These are phyloP conservation scores for Candida boleticola DNA, from an alignment of 805 yeast genomes.

Conservation along the genomic window DNA sequence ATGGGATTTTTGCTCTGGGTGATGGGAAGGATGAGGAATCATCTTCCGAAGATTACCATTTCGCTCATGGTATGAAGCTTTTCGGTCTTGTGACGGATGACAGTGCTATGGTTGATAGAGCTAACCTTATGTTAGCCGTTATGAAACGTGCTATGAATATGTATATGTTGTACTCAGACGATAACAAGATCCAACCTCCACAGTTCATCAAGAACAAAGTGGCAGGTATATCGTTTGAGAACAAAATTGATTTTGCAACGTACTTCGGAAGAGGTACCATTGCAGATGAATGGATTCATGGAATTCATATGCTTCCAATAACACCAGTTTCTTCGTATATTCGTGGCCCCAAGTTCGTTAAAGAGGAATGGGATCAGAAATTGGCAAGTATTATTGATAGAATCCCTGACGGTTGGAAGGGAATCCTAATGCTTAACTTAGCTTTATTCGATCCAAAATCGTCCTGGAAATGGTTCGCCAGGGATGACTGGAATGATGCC, in stretches of 20 bases:
- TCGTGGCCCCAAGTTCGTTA: constrained; percentile 51
- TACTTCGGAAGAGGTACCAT: constrained; percentile 67
- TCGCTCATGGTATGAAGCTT: constrained; percentile 63
- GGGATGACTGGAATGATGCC: constrained; percentile 48
- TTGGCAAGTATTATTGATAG: constrained; percentile 43
- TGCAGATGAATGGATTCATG: constrained; percentile 65
- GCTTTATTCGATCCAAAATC: constrained; percentile 68
- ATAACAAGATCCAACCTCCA: constrained; percentile 55
- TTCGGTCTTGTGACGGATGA: constrained; percentile 61
- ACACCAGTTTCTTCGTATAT: constrained; percentile 66
- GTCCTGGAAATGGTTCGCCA: constrained; percentile 45
- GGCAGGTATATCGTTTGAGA: constrained; percentile 72
- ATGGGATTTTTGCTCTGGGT: constrained; percentile 65
- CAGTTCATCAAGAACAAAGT: constrained; percentile 61
- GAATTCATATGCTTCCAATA: constrained; percentile 75
- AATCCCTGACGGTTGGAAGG: constrained; percentile 70
- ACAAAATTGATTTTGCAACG: constrained; percentile 70
- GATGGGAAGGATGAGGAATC: constrained; percentile 80
- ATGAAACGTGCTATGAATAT: constrained; percentile 51
- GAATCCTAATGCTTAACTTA: constrained; percentile 66
- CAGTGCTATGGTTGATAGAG: constrained; percentile 49
- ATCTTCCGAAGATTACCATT: constrained; percentile 71
- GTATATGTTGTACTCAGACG: constrained; percentile 54
- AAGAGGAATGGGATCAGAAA: constrained; percentile 62
- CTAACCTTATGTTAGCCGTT: constrained; percentile 60